phyloP scores from a whole-genome alignment of 805 yeast genomes.

The Zygotorulaspora sp. region DNA sequence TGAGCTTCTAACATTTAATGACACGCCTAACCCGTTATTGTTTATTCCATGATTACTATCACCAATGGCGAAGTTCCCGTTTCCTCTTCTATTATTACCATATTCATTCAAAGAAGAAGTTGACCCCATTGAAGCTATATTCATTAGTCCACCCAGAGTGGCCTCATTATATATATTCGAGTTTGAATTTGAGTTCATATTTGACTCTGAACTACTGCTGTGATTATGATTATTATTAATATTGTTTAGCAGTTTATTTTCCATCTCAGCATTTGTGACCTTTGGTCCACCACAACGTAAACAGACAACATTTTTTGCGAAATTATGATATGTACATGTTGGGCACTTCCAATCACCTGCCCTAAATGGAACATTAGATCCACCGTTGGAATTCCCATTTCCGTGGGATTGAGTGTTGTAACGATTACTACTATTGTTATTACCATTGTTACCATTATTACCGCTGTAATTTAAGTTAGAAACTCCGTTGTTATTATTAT shows the following conservation, averaged over 20 bases:
- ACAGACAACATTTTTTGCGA: slow-evolving; percentile 85
- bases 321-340: slow-evolving; percentile 80
- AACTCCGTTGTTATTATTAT: slow-evolving; percentile 7
- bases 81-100: slow-evolving; percentile 13
- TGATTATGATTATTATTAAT: slow-evolving; percentile 9
- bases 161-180: slow-evolving; percentile 14
- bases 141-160: slow-evolving; percentile 13
- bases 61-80: slow-evolving; percentile 7
- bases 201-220: not conserved
- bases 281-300: slow-evolving; percentile 81
- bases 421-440: slow-evolving; percentile 21
- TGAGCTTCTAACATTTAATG: slow-evolving; percentile 21
- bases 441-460: slow-evolving; percentile 21
- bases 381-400: slow-evolving; percentile 29
- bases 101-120: slow-evolving; percentile 8
- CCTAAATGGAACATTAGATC: slow-evolving; percentile 75
- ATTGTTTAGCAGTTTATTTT: slow-evolving; percentile 9
- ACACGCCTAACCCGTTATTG: slow-evolving; percentile 19
- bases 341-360: slow-evolving; percentile 97
- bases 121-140: slow-evolving; percentile 12
- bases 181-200: slow-evolving; percentile 1
- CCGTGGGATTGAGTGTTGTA: slow-evolving; percentile 7
- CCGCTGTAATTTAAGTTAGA: slow-evolving; percentile 8
- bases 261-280: slow-evolving; percentile 14
- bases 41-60: slow-evolving; percentile 2